phyloP scores from a whole-genome alignment of 2,329 filamentous ascomycete genomes.

The Colletotrichum brevisporum region DNA sequence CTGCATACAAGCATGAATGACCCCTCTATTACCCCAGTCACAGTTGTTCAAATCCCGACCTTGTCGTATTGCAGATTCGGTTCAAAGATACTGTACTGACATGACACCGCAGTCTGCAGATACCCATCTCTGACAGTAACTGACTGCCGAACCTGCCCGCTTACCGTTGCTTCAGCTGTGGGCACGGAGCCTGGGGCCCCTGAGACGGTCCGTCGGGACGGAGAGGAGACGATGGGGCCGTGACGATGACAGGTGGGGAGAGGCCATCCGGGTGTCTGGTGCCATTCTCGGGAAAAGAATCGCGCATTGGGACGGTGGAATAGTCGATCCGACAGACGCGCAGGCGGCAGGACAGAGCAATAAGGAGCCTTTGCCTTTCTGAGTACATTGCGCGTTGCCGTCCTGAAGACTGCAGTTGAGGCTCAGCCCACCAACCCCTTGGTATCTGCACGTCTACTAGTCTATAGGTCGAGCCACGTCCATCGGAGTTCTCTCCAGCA shows the following conservation, averaged over 20 bases:
- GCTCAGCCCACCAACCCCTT: not conserved
- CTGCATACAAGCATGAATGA: not conserved
- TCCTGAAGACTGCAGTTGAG: not conserved
- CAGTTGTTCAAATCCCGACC: too few relatives aligned
- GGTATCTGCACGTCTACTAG: not conserved
- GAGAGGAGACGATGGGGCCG: not conserved
- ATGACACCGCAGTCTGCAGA: not conserved
- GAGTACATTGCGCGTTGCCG: not conserved
- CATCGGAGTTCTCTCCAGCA: too few relatives aligned
- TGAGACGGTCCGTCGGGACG: slow-evolving; percentile 13
- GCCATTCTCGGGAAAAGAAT: slow-evolving; percentile 16
- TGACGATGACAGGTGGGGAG: not conserved
- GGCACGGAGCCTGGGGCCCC: slow-evolving; percentile 1
- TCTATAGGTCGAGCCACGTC: slow-evolving; percentile 21
- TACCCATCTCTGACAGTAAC: not conserved
- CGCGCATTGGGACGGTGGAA: not conserved
- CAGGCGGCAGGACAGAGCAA: not conserved
- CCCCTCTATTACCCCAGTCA: too few relatives aligned
- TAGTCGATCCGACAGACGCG: too few relatives aligned
- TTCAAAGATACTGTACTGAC: too few relatives aligned
- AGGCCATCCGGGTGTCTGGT: slow-evolving; percentile 4
- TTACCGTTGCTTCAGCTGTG: slow-evolving; percentile 15
- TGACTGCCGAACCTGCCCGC: slow-evolving; percentile 5
- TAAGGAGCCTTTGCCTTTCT: not conserved
- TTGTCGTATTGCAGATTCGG: too few relatives aligned